These are phyloP conservation scores for Diaporthe citriasiana DNA, from an alignment of 2,329 filamentous ascomycete genomes.

Conservation along the genomic window DNA sequence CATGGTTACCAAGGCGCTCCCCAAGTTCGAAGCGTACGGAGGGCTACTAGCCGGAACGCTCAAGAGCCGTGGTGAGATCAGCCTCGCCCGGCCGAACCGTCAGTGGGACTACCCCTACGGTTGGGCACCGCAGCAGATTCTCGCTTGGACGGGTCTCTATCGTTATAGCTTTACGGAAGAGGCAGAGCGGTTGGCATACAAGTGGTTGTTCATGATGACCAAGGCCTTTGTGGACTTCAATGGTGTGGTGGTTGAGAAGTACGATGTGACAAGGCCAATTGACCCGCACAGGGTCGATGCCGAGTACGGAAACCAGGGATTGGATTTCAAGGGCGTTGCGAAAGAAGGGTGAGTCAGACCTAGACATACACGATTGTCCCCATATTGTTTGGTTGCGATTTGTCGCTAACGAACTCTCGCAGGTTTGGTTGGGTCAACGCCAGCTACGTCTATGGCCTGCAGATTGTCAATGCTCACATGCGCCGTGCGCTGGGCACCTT, in stretches of 20 bases:
- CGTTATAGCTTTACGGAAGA: constrained; percentile 94
- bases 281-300: constrained; percentile 96
- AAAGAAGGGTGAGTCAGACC: constrained; percentile 85
- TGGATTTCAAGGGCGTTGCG: constrained; percentile 95
- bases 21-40: constrained; percentile 88
- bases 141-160: constrained; percentile 93
- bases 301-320: constrained; percentile 97
- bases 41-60: constrained; percentile 92
- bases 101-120: constrained; percentile 99
- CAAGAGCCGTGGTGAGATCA: constrained; percentile 84
- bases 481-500: constrained; percentile 88
- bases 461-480: constrained; percentile 91
- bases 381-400: background rate
- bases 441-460: constrained; percentile 93
- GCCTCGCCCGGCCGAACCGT: constrained; percentile 88
- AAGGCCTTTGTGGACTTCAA: constrained; percentile 99
- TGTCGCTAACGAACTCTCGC: constrained; percentile 34
- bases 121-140: constrained; percentile 98
- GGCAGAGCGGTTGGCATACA: constrained; percentile 90
- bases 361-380: constrained; percentile 12
- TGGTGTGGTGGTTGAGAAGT: constrained; percentile 98
- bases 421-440: constrained; percentile 99
- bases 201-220: constrained; percentile 98
- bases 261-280: constrained; percentile 91
- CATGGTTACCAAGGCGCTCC: constrained; percentile 85